Percentiles rank a stretch among this genome's conserved stretches.
Conservation (phyloP, 176 grass and related monocot genomes). For the Poa annua region DNA sequence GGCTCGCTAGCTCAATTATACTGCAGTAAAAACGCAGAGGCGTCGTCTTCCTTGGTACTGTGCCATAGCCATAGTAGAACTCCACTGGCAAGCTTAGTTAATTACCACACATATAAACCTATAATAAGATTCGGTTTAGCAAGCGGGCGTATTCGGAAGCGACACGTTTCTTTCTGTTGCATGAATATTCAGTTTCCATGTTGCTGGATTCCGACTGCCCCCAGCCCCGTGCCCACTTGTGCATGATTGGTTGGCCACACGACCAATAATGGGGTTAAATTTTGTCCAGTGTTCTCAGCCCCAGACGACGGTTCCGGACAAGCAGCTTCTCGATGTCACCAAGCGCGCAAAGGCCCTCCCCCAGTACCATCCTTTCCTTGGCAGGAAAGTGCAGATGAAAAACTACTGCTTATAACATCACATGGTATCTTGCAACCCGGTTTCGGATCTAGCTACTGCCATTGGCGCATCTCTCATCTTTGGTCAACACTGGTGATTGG, state of each 20-base stretch:
- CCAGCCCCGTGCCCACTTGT: not conserved
- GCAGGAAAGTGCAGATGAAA: slow-evolving; percentile 31
- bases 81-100: not conserved
- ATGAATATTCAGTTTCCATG: slow-evolving; percentile 30
- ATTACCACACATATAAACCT: too few relatives aligned
- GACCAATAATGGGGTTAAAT: not conserved
- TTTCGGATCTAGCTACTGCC: slow-evolving; percentile 7
- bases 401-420: not conserved
- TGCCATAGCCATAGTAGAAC: not conserved
- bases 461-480: not conserved
- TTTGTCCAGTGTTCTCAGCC: not conserved
- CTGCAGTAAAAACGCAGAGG: not conserved
- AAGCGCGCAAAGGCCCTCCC: slow-evolving; percentile 26
- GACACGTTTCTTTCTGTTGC: not conserved
- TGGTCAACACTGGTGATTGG: not conserved
- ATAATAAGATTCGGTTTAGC: not conserved
- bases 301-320: not conserved
- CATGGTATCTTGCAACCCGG: slow-evolving; percentile 36
- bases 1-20: not conserved
- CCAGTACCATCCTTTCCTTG: not conserved
- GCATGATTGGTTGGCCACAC: not conserved
- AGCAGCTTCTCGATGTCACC: slow-evolving; percentile 30
- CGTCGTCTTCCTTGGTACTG: not conserved
- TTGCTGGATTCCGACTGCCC: slow-evolving; percentile 1
- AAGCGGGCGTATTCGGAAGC: not conserved